Conservation (phyloP, 139 green algal species). For the Parachlorella kessleri region DNA sequence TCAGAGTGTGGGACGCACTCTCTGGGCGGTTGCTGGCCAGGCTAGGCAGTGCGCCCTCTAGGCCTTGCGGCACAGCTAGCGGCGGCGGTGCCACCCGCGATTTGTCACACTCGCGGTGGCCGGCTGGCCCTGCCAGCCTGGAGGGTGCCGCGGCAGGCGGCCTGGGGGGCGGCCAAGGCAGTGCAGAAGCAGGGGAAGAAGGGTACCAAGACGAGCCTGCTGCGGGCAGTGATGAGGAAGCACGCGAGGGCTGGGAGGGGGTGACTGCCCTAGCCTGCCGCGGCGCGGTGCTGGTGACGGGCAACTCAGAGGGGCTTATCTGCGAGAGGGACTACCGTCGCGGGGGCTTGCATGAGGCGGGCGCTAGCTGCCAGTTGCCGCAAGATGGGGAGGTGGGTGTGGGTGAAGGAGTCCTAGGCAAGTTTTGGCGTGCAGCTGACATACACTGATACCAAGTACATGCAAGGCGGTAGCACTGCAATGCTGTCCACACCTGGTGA, state of each 20-base stretch:
- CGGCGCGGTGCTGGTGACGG: constrained; percentile 9
- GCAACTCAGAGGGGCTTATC: constrained; percentile 15
- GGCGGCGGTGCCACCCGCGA: no score
- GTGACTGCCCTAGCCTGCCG: constrained; percentile 26
- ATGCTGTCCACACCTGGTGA: no score
- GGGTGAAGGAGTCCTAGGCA: no score
- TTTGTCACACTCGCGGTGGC: not conserved
- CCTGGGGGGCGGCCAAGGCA: not conserved
- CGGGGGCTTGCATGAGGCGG: no score
- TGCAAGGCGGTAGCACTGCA: no score
- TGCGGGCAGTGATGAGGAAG: no score
- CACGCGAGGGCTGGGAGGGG: constrained; percentile 19
- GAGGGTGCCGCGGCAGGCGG: not conserved
- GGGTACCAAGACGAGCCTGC: not conserved
- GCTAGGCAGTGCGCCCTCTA: constrained; percentile 3
- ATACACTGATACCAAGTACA: no score
- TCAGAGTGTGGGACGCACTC: constrained; percentile 9
- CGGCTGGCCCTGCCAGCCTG: not conserved
- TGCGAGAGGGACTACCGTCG: constrained; percentile 23
- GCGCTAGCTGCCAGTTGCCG: no score
- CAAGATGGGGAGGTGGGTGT: no score
- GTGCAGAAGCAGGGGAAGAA: not conserved
- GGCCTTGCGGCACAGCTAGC: not conserved
- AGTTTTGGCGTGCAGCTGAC: no score
- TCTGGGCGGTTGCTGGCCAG: constrained; percentile 3